Conservation (phyloP, 2,329 filamentous ascomycete genomes). For the Iodosphaeria phyllophila region DNA sequence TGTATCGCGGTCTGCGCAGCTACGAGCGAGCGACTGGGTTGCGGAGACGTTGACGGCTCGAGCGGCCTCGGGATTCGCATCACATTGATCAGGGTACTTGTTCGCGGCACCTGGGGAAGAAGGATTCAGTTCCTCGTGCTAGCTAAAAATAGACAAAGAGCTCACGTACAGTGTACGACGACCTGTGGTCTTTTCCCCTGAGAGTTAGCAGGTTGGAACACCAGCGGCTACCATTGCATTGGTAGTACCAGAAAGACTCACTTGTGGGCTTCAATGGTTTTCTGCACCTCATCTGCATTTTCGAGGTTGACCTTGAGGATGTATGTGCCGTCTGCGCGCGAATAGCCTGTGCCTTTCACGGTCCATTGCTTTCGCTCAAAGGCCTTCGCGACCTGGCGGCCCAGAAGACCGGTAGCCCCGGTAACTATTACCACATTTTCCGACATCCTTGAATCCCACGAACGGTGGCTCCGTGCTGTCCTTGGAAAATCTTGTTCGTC, state of each 20-base stretch:
- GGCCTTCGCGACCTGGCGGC: constrained; percentile 54
- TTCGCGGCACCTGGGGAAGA: constrained; percentile 54
- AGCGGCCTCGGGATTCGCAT: constrained; percentile 59
- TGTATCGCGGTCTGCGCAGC: constrained; percentile 41
- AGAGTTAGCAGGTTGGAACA: background rate
- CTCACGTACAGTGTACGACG: constrained; percentile 56
- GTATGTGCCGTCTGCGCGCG: constrained; percentile 50
- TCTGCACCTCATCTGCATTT: constrained; percentile 25
- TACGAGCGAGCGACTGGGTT: constrained; percentile 43
- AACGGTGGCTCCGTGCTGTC: too few relatives aligned
- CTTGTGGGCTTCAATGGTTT: constrained; percentile 33
- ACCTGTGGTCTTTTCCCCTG: constrained; percentile 46
- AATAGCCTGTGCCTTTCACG: constrained; percentile 57
- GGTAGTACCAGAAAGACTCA: constrained; percentile 15
- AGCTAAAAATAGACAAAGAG: background rate
- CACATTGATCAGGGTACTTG: constrained; percentile 72
- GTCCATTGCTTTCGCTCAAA: constrained; percentile 51
- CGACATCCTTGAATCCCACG: constrained; percentile 10
- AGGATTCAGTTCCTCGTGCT: background rate
- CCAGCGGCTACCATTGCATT: background rate
- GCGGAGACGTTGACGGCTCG: constrained; percentile 57
- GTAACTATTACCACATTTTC: constrained; percentile 51
- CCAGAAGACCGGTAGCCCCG: constrained; percentile 69
- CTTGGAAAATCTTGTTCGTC: too few relatives aligned
- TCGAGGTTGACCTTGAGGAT: constrained; percentile 41